Evolutionary conservation across 2,329 filamentous ascomycete genomes (phyloP).

Genomic region (Botryotinia globosa): DNA sequence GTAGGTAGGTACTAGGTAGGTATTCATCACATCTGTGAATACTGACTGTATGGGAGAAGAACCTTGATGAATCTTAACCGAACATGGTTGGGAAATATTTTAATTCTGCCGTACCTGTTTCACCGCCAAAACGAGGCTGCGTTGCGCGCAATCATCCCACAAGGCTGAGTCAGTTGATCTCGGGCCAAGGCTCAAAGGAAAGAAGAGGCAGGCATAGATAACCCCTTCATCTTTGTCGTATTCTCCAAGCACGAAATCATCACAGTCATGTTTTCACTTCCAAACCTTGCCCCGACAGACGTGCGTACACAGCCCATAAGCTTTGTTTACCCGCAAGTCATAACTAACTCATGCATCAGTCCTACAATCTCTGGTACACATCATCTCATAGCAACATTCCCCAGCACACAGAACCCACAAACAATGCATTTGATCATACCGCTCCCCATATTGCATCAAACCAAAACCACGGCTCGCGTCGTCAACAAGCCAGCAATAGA

Average conservation of each 20-base stretch:
- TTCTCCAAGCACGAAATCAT: not conserved
- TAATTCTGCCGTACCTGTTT: not conserved
- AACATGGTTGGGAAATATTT: not conserved
- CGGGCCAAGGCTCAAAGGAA: not conserved
- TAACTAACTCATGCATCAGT: conserved; percentile 45
- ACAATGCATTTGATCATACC: conserved; percentile 35
- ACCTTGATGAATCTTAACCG: not conserved
- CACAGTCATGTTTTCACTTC: conserved; percentile 54
- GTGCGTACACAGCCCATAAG: conserved; percentile 45
- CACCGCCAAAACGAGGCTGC: not conserved
- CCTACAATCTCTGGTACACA: conserved; percentile 71
- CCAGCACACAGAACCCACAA: conserved; percentile 34
- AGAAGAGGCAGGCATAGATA: not conserved
- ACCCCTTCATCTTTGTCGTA: not conserved
- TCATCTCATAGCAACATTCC: conserved; percentile 47
- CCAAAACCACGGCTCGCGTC: conserved; percentile 37
- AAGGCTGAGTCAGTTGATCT: not conserved
- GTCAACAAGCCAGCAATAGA: conserved; percentile 50
- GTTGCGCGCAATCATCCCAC: not conserved
- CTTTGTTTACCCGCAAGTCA: conserved; percentile 21
- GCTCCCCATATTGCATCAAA: conserved; percentile 20
- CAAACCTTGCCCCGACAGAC: conserved; percentile 67
- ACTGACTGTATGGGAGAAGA: no score
- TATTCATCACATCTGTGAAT: no score
- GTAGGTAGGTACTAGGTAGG: no score